phyloP scores from a whole-genome alignment of 305 asterid genomes.

The Ilex paraguariensis region DNA sequence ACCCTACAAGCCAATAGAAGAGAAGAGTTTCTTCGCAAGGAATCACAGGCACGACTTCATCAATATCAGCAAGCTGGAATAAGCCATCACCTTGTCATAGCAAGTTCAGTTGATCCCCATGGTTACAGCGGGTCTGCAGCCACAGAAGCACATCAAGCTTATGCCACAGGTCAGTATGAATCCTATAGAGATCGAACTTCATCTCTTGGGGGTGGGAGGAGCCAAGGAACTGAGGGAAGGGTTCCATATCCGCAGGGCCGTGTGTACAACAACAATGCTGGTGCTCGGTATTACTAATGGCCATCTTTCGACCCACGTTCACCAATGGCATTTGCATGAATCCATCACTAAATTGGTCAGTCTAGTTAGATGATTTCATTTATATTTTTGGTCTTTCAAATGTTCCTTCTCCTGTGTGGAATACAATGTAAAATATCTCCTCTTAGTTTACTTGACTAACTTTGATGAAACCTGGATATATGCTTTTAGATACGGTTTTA shows the following conservation, averaged over 20 bases:
- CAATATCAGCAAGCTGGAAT: constrained; percentile 14
- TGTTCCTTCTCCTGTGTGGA: no score
- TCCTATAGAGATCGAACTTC: constrained; percentile 4
- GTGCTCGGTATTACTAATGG: constrained; percentile 2
- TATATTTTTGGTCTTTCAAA: no score
- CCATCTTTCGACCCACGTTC: no score
- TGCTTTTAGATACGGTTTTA: no score
- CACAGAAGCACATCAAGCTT: not conserved
- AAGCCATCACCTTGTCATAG: not conserved
- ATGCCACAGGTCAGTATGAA: constrained; percentile 1
- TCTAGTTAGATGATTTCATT: no score
- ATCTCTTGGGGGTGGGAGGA: not conserved
- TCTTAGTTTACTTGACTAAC: no score
- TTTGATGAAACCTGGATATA: no score
- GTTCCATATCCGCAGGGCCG: constrained; percentile 17
- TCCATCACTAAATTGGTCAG: no score
- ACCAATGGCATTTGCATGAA: no score
- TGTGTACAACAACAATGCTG: constrained; percentile 11
- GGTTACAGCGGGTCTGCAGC: not conserved
- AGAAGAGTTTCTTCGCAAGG: constrained; percentile 20
- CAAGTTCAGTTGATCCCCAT: constrained; percentile 4
- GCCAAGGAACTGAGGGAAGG: constrained; percentile 12
- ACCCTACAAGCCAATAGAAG: constrained; percentile 12
- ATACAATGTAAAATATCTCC: no score
- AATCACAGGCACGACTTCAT: constrained; percentile 13